These are phyloP conservation scores for Acacia pycnantha DNA, from an alignment of 331 rosid species.

Conservation along the genomic window DNA sequence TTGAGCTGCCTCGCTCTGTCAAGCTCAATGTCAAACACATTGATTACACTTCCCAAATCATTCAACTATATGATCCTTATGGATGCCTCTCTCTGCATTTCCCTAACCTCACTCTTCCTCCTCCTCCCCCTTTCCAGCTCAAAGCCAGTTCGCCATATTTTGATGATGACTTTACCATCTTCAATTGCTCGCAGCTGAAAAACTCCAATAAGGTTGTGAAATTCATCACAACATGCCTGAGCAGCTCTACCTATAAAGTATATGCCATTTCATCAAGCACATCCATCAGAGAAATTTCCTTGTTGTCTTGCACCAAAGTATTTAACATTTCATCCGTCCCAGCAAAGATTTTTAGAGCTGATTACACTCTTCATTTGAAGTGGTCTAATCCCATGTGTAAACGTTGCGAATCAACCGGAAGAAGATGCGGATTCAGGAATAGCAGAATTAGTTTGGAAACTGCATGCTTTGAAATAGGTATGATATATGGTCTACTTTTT, in stretches of 20 bases:
- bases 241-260: conserved; percentile 1
- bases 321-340: conserved; percentile 9
- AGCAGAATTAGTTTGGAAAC: background rate
- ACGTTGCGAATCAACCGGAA: conserved; percentile 26
- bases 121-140: background rate
- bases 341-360: too few species aligned
- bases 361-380: background rate
- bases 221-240: background rate
- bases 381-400: conserved; percentile 33
- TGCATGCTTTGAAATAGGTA: conserved; percentile 15
- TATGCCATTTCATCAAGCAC: background rate
- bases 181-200: conserved; percentile 25
- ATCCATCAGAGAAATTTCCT: background rate
- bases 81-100: conserved; percentile 3
- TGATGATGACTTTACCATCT: background rate
- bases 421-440: conserved; percentile 20
- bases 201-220: background rate
- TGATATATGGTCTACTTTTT: background rate
- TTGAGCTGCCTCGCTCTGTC: conserved; percentile 19
- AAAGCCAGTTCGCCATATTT: background rate
- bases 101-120: background rate
- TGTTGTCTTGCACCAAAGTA: conserved; percentile 29
- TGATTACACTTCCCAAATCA: conserved; percentile 18
- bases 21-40: conserved; percentile 17
- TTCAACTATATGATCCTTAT: conserved; percentile 19